phyloP scores from a whole-genome alignment of 1,284 basidiomycete species.

The Rhizoctonia solani region DNA sequence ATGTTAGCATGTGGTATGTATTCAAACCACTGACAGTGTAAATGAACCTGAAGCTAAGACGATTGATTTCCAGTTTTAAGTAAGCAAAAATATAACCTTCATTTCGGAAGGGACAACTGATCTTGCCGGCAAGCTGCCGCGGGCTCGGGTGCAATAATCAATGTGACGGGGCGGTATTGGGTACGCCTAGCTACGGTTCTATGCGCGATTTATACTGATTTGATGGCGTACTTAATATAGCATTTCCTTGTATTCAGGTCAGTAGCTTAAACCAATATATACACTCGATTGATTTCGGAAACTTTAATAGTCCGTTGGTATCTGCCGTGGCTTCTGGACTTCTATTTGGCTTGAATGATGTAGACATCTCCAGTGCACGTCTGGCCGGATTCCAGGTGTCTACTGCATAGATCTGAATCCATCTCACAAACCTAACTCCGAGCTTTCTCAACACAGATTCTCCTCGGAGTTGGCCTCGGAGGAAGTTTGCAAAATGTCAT shows the following conservation, averaged over 20 bases:
- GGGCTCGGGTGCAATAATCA: conserved; percentile 46
- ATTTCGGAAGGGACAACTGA: not conserved
- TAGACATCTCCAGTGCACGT: conserved; percentile 36
- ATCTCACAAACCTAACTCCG: conserved; percentile 38
- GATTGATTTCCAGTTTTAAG: conserved; percentile 5
- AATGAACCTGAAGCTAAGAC: not conserved
- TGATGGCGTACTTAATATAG: conserved; percentile 43
- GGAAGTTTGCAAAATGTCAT: conserved; percentile 43
- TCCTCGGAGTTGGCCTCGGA: conserved; percentile 32
- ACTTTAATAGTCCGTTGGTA: conserved; percentile 37
- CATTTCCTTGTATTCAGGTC: conserved; percentile 37
- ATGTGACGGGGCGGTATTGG: conserved; percentile 48
- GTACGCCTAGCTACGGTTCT: conserved; percentile 20
- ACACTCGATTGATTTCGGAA: not conserved
- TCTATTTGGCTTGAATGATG: conserved; percentile 48
- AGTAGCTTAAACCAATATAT: not conserved
- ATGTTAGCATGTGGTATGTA: conserved; percentile 42
- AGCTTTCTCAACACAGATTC: conserved; percentile 48
- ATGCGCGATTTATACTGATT: conserved; percentile 29
- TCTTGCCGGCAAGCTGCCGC: conserved; percentile 44
- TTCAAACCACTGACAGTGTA: not conserved
- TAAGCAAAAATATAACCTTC: conserved; percentile 1
- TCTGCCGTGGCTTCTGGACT: conserved; percentile 48
- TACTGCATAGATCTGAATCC: conserved; percentile 36
- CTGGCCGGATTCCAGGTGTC: conserved; percentile 20